Evolutionary conservation across 139 green algal species (phyloP), one percentile per base, ranked within the genome.

Genomic region (Chara braunii): DNA sequence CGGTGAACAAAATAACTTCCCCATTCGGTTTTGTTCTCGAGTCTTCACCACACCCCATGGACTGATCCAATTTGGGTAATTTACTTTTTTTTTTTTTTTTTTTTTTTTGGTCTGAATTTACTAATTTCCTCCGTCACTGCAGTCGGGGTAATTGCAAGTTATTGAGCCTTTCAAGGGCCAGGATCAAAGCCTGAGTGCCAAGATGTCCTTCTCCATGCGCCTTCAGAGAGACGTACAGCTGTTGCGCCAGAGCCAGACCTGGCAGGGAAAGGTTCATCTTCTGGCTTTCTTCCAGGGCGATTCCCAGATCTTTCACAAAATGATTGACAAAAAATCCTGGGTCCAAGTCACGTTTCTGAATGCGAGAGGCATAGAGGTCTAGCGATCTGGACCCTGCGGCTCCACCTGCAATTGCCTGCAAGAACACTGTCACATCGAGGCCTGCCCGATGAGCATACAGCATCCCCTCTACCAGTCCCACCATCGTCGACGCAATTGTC

Each of bases 301-400:
- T 75, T 3, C 66, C 66, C 2, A 75, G 66, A 35, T 75, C 66
- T 45, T 75, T 75, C 55, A 75, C 66, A 60, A 75, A 75, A 28
- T 75, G 66, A 44, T 69, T 53, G 14, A 67, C 64, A 18, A 40
- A 72, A 37, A 72, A 72, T 28, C 63, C 63, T 72, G 57, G 9
- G 12, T 28, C 9, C 8, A 75, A 30, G 56, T 75, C 66, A 14
- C 66, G 40, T n/a, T 68, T 18, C 24, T 63, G 31, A 23, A 75
- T 70, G 22, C 66, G 56, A 3, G 7, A 2, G 18, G 66, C n/a
- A 37, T 75, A 75, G 33, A 75, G 55, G 9, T 68, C 56, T 22
- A 75, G 43, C 5, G 55, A 69, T 28, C 57, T 69, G 26, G 66
- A 75, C 6, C 42, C 55, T 6, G 66, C 66, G 32, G 70, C 70